phyloP scores from a whole-genome alignment of 495 filamentous ascomycete species.

The Echria macrotheca region DNA sequence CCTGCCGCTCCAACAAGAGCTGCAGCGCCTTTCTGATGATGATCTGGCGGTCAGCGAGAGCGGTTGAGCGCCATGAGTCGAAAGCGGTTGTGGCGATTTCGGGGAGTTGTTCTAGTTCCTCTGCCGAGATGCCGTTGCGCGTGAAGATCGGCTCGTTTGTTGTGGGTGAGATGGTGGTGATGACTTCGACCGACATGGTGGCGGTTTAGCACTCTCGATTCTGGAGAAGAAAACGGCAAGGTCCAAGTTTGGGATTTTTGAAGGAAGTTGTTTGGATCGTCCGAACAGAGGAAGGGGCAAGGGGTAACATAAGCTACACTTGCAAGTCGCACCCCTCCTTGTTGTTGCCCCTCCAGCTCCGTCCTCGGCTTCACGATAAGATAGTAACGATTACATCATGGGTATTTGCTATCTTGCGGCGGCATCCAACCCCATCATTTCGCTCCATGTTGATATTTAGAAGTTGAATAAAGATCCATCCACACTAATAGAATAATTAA shows the following conservation, averaged over 20 bases:
- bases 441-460: too few relatives aligned
- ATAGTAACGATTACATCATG: constrained; percentile 3
- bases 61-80: constrained; percentile 58
- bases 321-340: not conserved
- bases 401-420: too few relatives aligned
- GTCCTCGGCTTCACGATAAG: constrained; percentile 18
- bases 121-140: constrained; percentile 60
- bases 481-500: too few relatives aligned
- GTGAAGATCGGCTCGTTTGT: constrained; percentile 74
- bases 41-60: constrained; percentile 61
- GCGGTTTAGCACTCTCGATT: too few relatives aligned
- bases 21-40: constrained; percentile 72
- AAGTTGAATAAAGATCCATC: too few relatives aligned
- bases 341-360: constrained; percentile 9
- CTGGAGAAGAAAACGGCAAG: not conserved
- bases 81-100: constrained; percentile 65
- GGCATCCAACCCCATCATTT: too few relatives aligned
- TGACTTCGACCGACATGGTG: constrained; percentile 70
- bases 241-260: not conserved
- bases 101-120: constrained; percentile 62
- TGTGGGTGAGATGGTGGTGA: constrained; percentile 84
- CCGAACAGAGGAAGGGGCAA: not conserved
- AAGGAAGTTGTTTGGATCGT: too few relatives aligned
- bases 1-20: constrained; percentile 59
- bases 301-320: not conserved